phyloP scores from a whole-genome alignment of 2,329 filamentous ascomycete genomes.

The Lasiodiplodia citricola region DNA sequence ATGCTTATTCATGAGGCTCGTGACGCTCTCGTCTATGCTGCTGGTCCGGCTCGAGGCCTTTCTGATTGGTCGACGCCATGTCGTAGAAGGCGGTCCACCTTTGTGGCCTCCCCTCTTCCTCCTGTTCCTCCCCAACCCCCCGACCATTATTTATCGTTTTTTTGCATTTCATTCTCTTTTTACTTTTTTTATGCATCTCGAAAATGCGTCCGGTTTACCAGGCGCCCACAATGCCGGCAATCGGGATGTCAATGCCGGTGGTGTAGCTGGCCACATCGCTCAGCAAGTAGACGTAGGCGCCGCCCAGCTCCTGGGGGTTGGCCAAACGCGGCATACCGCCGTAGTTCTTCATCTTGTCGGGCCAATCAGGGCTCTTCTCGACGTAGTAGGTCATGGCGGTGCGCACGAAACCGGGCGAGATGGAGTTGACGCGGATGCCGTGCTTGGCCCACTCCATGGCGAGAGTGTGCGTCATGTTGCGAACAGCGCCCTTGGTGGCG shows the following conservation, averaged over 20 bases:
- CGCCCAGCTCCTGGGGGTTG: slow-evolving; percentile 57
- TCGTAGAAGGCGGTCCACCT: neutral
- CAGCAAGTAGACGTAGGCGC: slow-evolving; percentile 56
- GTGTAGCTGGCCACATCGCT: slow-evolving; percentile 56
- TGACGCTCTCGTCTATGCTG: neutral
- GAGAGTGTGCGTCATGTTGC: slow-evolving; percentile 50
- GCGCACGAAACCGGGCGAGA: slow-evolving; percentile 40
- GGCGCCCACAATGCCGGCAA: slow-evolving; percentile 55
- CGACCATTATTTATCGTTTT: neutral
- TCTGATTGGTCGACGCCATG: neutral
- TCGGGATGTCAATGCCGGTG: slow-evolving; percentile 56
- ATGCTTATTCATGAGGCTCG: neutral
- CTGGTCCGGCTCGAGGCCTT: neutral
- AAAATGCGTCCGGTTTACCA: slow-evolving; percentile 35
- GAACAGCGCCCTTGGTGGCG: slow-evolving; percentile 49
- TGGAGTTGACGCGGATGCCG: slow-evolving; percentile 41
- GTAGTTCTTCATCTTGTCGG: slow-evolving; percentile 60
- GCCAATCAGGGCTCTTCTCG: slow-evolving; percentile 56
- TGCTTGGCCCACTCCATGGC: slow-evolving; percentile 42
- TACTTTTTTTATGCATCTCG: neutral
- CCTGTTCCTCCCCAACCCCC: neutral
- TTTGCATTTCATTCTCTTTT: neutral
- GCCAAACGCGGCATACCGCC: slow-evolving; percentile 59
- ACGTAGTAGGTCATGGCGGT: slow-evolving; percentile 57
- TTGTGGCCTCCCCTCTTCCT: neutral